A percentile compares a stretch with the other conserved stretches of the same genome.
Conservation (phyloP, 2,329 filamentous ascomycete genomes). For the Rutstroemia sp. region DNA sequence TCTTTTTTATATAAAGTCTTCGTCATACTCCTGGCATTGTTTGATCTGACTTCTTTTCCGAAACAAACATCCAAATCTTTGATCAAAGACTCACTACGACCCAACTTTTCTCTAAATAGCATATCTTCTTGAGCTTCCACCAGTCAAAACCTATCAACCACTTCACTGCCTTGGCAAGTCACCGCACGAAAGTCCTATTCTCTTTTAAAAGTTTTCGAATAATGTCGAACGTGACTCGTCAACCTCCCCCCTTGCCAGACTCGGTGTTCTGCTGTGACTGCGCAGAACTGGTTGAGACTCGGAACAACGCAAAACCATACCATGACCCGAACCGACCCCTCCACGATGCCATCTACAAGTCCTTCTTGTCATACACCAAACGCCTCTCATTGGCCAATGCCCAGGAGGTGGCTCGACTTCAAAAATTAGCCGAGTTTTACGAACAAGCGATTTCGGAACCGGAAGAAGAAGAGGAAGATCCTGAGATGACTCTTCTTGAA, state of each 20-base stretch:
- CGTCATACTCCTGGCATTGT: too few species aligned
- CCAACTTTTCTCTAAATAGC: background rate
- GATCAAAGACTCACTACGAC: background rate
- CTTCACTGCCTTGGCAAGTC: too few species aligned
- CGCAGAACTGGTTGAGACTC: background rate
- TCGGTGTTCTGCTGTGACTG: constrained; percentile 7
- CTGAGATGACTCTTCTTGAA: background rate
- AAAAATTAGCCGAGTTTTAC: background rate
- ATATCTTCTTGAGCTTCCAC: background rate
- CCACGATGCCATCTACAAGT: constrained; percentile 7
- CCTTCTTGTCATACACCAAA: constrained; percentile 4
- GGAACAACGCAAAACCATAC: constrained; percentile 4
- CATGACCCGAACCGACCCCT: constrained; percentile 7
- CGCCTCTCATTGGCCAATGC: background rate
- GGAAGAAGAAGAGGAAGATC: background rate
- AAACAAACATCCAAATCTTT: background rate
- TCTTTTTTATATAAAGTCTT: too few species aligned
- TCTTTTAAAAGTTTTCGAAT: too few species aligned
- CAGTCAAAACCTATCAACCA: background rate
- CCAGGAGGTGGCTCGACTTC: background rate
- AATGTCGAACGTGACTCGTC: background rate
- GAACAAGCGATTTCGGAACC: background rate
- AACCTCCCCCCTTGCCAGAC: background rate
- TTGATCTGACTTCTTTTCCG: background rate
- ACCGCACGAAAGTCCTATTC: too few species aligned